Conservation (phyloP, 257 asterid genomes). For the Jacaranda mimosifolia region DNA sequence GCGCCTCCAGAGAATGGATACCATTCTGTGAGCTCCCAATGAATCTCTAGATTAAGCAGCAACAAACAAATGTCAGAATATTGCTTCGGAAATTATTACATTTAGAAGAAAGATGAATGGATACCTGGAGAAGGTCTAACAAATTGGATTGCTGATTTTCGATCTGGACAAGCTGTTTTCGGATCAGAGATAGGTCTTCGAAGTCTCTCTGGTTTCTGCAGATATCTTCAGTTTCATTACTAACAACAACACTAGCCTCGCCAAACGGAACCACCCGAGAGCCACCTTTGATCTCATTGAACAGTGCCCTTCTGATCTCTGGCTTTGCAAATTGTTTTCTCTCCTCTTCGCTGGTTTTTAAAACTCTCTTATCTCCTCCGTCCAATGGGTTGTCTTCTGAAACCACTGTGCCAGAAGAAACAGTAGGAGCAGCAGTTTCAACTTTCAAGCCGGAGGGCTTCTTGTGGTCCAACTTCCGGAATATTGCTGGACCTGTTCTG, state of each 20-base stretch:
- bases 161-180: constrained; percentile 81
- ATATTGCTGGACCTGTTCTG: constrained; percentile 52
- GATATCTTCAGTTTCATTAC: constrained; percentile 53
- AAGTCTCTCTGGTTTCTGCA: constrained; percentile 55
- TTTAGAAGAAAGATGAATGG: neutral
- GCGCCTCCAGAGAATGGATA: constrained; percentile 73
- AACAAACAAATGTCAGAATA: constrained; percentile 19
- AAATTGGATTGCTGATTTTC: constrained; percentile 83
- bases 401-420: constrained; percentile 30
- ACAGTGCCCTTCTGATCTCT: constrained; percentile 55
- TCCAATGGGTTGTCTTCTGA: constrained; percentile 42
- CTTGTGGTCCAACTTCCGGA: constrained; percentile 68
- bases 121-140: constrained; percentile 81
- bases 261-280: constrained; percentile 28
- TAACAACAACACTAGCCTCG: constrained; percentile 50
- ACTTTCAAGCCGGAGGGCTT: constrained; percentile 47
- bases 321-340: constrained; percentile 43
- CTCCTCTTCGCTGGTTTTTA: constrained; percentile 38
- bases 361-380: constrained; percentile 40
- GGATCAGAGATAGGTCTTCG: constrained; percentile 71
- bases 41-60: constrained; percentile 52
- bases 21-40: constrained; percentile 82
- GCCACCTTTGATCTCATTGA: constrained; percentile 47
- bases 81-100: neutral
- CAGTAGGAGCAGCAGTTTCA: constrained; percentile 28